Evolutionary conservation across 805 yeast genomes (phyloP).

Genomic region (Cyberlindnera sargentensis): DNA sequence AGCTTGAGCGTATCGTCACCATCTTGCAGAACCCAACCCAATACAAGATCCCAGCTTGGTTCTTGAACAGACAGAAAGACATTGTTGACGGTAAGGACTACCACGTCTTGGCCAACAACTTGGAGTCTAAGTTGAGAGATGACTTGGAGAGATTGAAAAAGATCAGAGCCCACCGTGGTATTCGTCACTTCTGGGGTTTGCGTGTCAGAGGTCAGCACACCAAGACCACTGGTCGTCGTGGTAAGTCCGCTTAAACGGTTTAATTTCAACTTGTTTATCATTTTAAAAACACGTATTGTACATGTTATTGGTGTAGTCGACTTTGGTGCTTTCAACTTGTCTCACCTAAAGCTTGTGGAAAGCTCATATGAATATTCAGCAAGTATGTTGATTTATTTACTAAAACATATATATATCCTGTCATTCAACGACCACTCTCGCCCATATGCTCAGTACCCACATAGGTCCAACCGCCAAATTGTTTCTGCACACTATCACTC

Average conservation of each 20-base stretch:
- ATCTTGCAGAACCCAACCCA: constrained; percentile 99
- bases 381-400: too few species aligned
- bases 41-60: constrained; percentile 99
- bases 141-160: constrained; percentile 99
- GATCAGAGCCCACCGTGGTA: constrained; percentile 99
- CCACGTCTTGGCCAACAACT: constrained; percentile 98
- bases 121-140: constrained; percentile 99
- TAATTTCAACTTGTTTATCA: not conserved
- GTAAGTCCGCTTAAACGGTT: constrained; percentile 29
- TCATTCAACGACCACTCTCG: constrained; percentile 13
- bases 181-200: constrained; percentile 99
- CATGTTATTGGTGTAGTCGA: not conserved
- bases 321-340: too few species aligned
- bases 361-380: too few species aligned
- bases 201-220: constrained; percentile 99
- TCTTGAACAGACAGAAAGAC: constrained; percentile 99
- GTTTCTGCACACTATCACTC: constrained; percentile 93
- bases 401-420: too few species aligned
- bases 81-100: constrained; percentile 97
- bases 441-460: constrained; percentile 55
- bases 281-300: constrained; percentile 6
- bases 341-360: too few species aligned
- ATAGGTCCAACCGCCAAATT: constrained; percentile 99
- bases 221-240: constrained; percentile 99
- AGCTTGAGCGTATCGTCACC: constrained; percentile 99